Conservation (phyloP, 2,329 filamentous ascomycete genomes). For the Dendryphion nanum region DNA sequence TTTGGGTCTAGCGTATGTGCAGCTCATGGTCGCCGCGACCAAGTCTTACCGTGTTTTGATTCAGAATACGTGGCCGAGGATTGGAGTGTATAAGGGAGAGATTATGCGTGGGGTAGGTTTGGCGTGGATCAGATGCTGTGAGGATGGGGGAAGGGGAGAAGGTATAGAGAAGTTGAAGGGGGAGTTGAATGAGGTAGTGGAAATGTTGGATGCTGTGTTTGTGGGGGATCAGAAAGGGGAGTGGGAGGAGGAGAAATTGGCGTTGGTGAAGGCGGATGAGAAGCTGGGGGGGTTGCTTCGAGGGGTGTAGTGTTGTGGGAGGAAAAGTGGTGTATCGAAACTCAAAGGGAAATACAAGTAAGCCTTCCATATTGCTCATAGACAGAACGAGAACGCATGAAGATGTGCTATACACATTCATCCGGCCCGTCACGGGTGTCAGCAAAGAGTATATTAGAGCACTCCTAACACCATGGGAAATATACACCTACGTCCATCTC, state of each 20-base stretch:
- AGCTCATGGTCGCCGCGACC: slow-evolving; percentile 54
- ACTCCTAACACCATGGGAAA: too few species aligned
- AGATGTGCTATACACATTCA: too few species aligned
- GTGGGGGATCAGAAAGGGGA: background rate
- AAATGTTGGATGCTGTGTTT: slow-evolving; percentile 28
- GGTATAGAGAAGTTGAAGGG: slow-evolving; percentile 16
- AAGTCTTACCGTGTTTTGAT: slow-evolving; percentile 59
- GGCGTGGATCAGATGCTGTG: slow-evolving; percentile 31
- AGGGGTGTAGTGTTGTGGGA: background rate
- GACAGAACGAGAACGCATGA: too few species aligned
- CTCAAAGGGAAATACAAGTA: too few species aligned
- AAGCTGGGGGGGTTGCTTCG: background rate
- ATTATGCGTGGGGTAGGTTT: slow-evolving; percentile 58
- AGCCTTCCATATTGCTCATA: too few species aligned
- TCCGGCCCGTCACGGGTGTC: too few species aligned
- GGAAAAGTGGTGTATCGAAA: too few species aligned
- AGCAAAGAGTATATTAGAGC: too few species aligned
- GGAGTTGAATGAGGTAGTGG: slow-evolving; percentile 20
- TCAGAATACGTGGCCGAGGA: slow-evolving; percentile 66
- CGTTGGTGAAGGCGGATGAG: background rate
- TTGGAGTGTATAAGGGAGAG: slow-evolving; percentile 62
- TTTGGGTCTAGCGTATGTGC: slow-evolving; percentile 58
- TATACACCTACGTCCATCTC: too few species aligned
- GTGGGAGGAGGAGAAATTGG: slow-evolving; percentile 1
- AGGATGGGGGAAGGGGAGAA: slow-evolving; percentile 16